Conservation (phyloP, 2,329 filamentous ascomycete genomes). For the Fusarium penzigii region DNA sequence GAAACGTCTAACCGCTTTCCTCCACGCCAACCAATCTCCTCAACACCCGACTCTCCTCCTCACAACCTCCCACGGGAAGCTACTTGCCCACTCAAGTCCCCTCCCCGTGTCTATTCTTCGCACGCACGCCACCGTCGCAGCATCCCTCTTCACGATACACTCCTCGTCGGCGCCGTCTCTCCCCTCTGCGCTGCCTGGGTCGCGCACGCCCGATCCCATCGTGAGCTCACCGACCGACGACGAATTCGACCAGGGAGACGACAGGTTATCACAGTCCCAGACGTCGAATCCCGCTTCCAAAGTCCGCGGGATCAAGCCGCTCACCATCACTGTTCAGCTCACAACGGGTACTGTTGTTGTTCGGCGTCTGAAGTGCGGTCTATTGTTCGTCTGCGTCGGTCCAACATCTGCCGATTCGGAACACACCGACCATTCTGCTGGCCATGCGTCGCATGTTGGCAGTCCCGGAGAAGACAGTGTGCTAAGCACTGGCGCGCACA, state of each 20-base stretch:
- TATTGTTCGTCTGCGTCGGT: constrained; percentile 64
- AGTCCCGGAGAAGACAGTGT: constrained; percentile 49
- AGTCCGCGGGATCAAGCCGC: constrained; percentile 34
- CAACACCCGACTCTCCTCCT: constrained; percentile 61
- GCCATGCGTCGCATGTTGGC: constrained; percentile 37
- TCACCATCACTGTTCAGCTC: constrained; percentile 60
- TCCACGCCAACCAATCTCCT: constrained; percentile 57
- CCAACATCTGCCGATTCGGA: constrained; percentile 38
- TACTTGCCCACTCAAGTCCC: constrained; percentile 61
- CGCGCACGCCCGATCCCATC: constrained; percentile 31
- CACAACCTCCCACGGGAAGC: constrained; percentile 60
- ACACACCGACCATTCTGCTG: constrained; percentile 24
- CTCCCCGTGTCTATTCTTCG: constrained; percentile 58
- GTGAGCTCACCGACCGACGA: constrained; percentile 27
- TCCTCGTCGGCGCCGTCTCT: constrained; percentile 45
- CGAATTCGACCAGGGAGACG: constrained; percentile 26
- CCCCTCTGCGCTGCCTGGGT: constrained; percentile 43
- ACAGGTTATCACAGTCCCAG: constrained; percentile 26
- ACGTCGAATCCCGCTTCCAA: constrained; percentile 18
- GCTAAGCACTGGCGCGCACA: constrained; percentile 46
- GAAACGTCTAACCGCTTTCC: constrained; percentile 64
- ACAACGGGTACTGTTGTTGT: constrained; percentile 60
- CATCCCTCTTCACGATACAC: constrained; percentile 62
- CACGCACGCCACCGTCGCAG: constrained; percentile 64
- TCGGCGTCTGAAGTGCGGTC: constrained; percentile 56